Percentiles rank a stretch among this genome's conserved stretches.
Evolutionary conservation across 139 green algal genomes (phyloP).

Genomic region (Pleodorina starrii): DNA sequence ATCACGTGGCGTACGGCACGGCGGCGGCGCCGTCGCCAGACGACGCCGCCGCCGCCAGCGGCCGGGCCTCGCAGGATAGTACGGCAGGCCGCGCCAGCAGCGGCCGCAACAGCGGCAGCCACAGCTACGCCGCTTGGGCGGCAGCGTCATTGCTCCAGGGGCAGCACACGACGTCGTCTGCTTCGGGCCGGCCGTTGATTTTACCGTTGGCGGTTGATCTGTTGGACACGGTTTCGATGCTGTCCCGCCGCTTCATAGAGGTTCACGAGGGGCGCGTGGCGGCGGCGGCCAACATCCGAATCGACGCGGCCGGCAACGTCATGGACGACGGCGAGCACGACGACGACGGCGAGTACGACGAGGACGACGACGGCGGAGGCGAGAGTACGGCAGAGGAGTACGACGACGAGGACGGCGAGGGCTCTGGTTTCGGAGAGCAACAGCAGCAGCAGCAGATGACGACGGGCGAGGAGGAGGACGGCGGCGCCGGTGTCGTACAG

Average conservation of each 20-base stretch:
- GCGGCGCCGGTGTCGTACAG: not conserved
- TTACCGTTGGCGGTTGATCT: slow-evolving; percentile 24
- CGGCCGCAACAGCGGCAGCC: not conserved
- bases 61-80: not conserved
- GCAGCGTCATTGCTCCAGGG: not conserved
- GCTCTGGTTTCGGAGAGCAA: not conserved
- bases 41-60: not conserved
- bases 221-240: slow-evolving; percentile 16
- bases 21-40: not conserved
- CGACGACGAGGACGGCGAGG: not conserved
- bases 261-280: slow-evolving; percentile 36
- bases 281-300: not conserved
- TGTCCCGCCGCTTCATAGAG: slow-evolving; percentile 26
- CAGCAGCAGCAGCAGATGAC: not conserved
- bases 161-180: not conserved
- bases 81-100: not conserved
- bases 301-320: not conserved
- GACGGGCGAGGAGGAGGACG: not conserved
- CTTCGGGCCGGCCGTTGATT: slow-evolving; percentile 7
- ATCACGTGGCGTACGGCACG: not conserved
- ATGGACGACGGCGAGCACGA: not conserved
- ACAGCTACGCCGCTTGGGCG: no score
- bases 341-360: not conserved
- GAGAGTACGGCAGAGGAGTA: not conserved
- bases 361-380: not conserved